Base-by-base conservation (phyloP, 2,329 filamentous ascomycete genomes). In the Chaetomiaceae sp. region DNA sequence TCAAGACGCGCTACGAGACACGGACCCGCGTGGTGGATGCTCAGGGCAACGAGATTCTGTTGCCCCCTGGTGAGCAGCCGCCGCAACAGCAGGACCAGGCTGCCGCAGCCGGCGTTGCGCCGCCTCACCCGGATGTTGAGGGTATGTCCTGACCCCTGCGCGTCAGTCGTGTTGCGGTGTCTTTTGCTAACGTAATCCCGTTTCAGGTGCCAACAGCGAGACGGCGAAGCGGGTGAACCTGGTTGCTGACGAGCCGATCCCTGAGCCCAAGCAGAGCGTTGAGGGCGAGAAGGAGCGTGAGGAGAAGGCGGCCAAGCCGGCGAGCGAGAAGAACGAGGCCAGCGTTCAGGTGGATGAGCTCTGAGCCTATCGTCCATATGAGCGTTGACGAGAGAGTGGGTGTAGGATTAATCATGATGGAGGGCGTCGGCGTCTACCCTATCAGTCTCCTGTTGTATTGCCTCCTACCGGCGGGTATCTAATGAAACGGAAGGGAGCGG, bases 1-100 rank as follows among this genome's bases (percentile, higher is more conserved):
- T 99, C 74, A 85, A 95, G 74, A 97, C 94, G 11, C 87, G 86
- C 61, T 96, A 96, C 68, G 92, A 97, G 76, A 96, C 92, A n/a
- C 82, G 88, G 59, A 96, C 90, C 8, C 85, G 89, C 53, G 72
- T 97, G 51, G 77, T 96, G 36, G 90, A 96, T 69, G 81, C 81
- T 48, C 69, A 83, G 38, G 94, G 91, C 55, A 90, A 91, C 60
- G 88, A 95, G 66, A 71, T 96, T n/a, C 67, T 69, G 10, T 62
- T 69, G 30, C 72, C 73, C 13, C 67, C 69, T 21, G 75, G 71
- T 34, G 74, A 67, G 20, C 68, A 64, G 67, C 65, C 21, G 23
- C 36, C 9, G 18, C 32, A 45, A 23, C 25, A 38, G 40, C 21
- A 46, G 29, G n/a, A 38, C 36, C 14, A 43, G 33, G 36, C 29